phyloP scores from a whole-genome alignment of 352 stramenopile genomes.

The Phytopythium chamaehyphon region DNA sequence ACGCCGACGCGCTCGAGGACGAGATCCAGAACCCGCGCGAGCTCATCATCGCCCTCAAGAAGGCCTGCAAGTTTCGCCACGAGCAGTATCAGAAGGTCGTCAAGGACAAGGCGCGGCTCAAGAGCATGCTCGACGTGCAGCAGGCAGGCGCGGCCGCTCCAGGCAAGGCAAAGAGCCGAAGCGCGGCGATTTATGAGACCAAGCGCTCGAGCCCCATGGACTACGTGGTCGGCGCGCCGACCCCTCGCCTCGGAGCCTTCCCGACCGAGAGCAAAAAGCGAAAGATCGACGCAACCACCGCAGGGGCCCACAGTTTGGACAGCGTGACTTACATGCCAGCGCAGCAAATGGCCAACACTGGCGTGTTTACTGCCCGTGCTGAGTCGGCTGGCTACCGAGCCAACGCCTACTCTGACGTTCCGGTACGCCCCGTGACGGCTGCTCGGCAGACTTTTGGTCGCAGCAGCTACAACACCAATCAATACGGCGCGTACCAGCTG shows the following conservation, averaged over 20 bases:
- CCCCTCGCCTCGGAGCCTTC: slow-evolving; percentile 18
- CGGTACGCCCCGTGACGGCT: slow-evolving; percentile 31
- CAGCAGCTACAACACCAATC: slow-evolving; percentile 62
- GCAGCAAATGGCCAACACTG: background rate
- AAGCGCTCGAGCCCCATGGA: slow-evolving; percentile 17
- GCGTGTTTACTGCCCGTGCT: slow-evolving; percentile 20
- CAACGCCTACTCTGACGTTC: slow-evolving; percentile 67
- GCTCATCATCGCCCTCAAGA: slow-evolving; percentile 74
- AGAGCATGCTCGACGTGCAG: slow-evolving; percentile 53
- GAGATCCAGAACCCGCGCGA: slow-evolving; percentile 76
- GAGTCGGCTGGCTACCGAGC: slow-evolving; percentile 38
- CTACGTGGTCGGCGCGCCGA: slow-evolving; percentile 3
- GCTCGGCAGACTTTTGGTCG: slow-evolving; percentile 38
- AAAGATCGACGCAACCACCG: slow-evolving; percentile 24
- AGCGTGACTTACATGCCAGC: slow-evolving; percentile 9
- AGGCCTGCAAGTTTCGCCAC: slow-evolving; percentile 75
- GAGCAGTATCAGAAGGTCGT: slow-evolving; percentile 83
- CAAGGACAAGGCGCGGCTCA: slow-evolving; percentile 71
- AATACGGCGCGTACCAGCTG: slow-evolving; percentile 64
- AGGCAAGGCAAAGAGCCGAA: slow-evolving; percentile 27
- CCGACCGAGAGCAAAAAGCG: slow-evolving; percentile 57
- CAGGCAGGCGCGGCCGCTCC: slow-evolving; percentile 14
- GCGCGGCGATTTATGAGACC: slow-evolving; percentile 12
- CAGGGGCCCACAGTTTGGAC: background rate
- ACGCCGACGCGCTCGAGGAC: slow-evolving; percentile 60